Evolutionary conservation across 768 basidiomycete species (phyloP).

Genomic region (Holtermanniella nyarrowii): DNA sequence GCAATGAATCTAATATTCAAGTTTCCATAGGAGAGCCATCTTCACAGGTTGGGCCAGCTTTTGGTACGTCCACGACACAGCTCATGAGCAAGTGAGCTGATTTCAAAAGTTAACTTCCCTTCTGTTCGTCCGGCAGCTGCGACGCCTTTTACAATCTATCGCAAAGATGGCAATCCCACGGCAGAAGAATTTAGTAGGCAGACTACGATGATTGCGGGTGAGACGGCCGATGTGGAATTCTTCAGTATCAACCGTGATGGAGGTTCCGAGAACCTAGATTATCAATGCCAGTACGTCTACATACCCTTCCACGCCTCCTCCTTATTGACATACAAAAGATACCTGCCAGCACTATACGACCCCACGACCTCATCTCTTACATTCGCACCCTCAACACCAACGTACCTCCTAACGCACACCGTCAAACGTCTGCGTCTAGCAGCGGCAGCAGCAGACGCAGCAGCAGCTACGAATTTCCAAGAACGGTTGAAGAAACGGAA

Average conservation of each 20-base stretch:
- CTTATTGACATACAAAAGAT: constrained; percentile 43
- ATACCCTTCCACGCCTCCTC: constrained; percentile 27
- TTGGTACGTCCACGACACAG: constrained; percentile 15
- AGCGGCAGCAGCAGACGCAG: neutral
- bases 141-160: constrained; percentile 34
- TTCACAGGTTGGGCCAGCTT: constrained; percentile 25
- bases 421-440: constrained; percentile 58
- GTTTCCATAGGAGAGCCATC: constrained; percentile 18
- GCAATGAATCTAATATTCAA: constrained; percentile 5
- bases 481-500: constrained; percentile 57
- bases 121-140: constrained; percentile 31
- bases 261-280: constrained; percentile 44
- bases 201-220: constrained; percentile 57
- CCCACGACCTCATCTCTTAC: constrained; percentile 61
- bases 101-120: constrained; percentile 36
- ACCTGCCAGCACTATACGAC: constrained; percentile 73
- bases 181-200: constrained; percentile 22
- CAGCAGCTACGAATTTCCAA: neutral
- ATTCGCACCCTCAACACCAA: constrained; percentile 51
- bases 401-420: constrained; percentile 57
- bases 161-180: constrained; percentile 13
- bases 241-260: constrained; percentile 53
- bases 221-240: constrained; percentile 75
- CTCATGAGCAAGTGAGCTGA: constrained; percentile 1
- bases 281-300: constrained; percentile 61